Percentiles rank a stretch among this genome's conserved stretches.
These are phyloP conservation scores for Penicillium steckii DNA, from an alignment of 495 filamentous ascomycete species.

Conservation along the genomic window DNA sequence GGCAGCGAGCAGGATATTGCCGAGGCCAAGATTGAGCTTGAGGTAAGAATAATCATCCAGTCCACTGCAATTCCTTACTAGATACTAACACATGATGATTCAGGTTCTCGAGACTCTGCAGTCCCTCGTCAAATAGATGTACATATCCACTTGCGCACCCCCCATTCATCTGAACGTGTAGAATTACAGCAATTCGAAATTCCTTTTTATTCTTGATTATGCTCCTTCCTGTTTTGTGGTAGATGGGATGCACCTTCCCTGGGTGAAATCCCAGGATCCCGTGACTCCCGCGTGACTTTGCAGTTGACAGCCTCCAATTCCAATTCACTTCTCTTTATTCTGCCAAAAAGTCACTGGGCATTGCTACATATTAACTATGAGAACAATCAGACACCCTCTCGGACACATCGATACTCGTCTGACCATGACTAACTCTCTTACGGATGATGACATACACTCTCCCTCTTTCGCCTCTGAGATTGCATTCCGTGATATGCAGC, in stretches of 20 bases:
- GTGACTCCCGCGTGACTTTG: background rate
- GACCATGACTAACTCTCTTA: constrained; percentile 9
- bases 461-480: constrained; percentile 16
- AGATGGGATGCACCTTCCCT: constrained; percentile 11
- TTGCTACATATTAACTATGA: constrained; percentile 9
- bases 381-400: constrained; percentile 19
- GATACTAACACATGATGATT: constrained; percentile 18
- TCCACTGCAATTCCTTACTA: background rate
- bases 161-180: constrained; percentile 37
- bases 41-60: constrained; percentile 58
- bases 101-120: constrained; percentile 75
- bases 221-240: constrained; percentile 12
- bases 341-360: too few relatives aligned
- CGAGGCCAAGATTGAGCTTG: constrained; percentile 97
- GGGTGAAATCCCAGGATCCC: background rate
- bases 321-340: background rate
- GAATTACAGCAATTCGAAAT: constrained; percentile 41
- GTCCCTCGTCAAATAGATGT: constrained; percentile 69
- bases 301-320: too few relatives aligned
- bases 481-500: constrained; percentile 1
- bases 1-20: constrained; percentile 97
- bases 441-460: constrained; percentile 1
- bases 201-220: background rate
- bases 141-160: constrained; percentile 42
- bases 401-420: constrained; percentile 24